Conservation (phyloP, 768 basidiomycete species). For the Chalciporus sphaerocephalus region DNA sequence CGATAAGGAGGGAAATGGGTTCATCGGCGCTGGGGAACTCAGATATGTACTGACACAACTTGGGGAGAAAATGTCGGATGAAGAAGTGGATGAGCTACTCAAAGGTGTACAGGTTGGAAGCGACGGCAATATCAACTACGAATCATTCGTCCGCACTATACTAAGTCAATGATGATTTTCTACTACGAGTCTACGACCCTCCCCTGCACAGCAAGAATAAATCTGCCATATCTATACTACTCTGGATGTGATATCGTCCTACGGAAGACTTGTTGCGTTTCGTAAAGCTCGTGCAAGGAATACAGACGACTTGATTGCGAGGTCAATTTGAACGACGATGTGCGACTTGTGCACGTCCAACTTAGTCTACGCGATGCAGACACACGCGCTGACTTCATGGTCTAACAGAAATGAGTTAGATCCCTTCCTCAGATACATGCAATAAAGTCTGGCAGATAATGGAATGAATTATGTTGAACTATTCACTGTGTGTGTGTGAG, state of each 20-base stretch:
- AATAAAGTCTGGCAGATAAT: background rate
- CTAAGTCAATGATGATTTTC: constrained; percentile 60
- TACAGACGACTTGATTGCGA: background rate
- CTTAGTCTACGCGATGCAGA: background rate
- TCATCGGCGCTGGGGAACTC: constrained; percentile 60
- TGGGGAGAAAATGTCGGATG: constrained; percentile 97
- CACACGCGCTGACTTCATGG: background rate
- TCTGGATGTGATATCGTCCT: background rate
- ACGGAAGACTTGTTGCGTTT: background rate
- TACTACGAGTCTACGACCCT: too few species aligned
- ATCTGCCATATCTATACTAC: background rate
- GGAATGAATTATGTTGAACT: background rate
- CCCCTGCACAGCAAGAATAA: background rate
- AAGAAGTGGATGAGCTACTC: constrained; percentile 95
- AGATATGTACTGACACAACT: constrained; percentile 90
- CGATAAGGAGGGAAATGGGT: constrained; percentile 76
- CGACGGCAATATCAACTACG: constrained; percentile 96
- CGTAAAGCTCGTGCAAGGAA: background rate
- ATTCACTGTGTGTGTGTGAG: constrained; percentile 1
- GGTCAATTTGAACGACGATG: background rate
- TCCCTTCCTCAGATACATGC: background rate
- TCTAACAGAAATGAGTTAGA: background rate
- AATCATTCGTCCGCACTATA: constrained; percentile 93
- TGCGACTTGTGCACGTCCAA: background rate
- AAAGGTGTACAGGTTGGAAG: constrained; percentile 93